Base-by-base conservation (phyloP, 2,329 filamentous ascomycete genomes). In the Penicillium sp. region DNA sequence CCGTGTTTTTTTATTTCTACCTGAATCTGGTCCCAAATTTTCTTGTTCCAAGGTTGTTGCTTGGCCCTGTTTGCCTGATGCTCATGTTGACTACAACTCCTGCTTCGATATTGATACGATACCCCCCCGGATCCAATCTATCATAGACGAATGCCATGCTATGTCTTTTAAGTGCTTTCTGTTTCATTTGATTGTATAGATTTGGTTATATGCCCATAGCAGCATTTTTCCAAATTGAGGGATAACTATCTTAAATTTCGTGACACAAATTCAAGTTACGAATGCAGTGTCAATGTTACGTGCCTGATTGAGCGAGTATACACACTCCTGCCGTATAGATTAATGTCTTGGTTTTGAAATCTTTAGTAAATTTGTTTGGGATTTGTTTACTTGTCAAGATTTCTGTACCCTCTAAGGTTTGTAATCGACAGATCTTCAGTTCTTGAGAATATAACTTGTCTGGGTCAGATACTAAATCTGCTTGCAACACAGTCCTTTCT, bases 91-190 rank as follows among this genome's bases (percentile, higher is more conserved):
- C 52, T 30, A 53, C 51, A 26, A 22, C 51, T 35, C 53, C 55
- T 53, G 51, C 53, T 66, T 64, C 56, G 57, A 66, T 66, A 65
- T 57, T 59, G 56, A 52, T 66, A 62, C 56, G 57, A 66, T 66
- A 65, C 58, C 61, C 61, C 61, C 61, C 61, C 57, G 57, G 56
- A 57, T 60, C 55, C 49, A 60, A 63, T 63, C 52, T 65, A 45
- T 57, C 59, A 66, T 68, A 68, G 65, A 69, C 62, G 57, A 63
- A 67, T 62, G 61, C 61, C 53, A 64, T 68, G 45, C 48, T 57
- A 64, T 62, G 46, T 61, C 55, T 60, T 55, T 48, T 58, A 45
- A 35, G 30, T 37, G 48, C 4, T 38, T 25, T 19, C 54, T 38
- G 55, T 55, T 25, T 30, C 22, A 4, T 56, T 58, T 30, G 14